phyloP scores from a whole-genome alignment of 139 green algal species.

The Chlorella sp. region DNA sequence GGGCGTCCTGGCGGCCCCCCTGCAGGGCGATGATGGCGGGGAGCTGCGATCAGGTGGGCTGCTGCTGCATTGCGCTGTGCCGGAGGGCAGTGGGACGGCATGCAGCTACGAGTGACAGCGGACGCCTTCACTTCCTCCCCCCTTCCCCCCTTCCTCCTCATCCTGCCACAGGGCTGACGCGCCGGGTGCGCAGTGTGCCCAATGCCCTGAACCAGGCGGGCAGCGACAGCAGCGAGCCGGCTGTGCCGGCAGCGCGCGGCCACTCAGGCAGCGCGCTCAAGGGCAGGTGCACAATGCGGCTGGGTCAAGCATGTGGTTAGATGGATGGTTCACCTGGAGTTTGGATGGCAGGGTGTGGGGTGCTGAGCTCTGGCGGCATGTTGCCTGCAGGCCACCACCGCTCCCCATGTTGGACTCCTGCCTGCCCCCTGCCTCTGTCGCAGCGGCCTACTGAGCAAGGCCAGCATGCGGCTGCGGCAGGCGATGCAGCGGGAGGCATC shows the following conservation, averaged over 20 bases:
- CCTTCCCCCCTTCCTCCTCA: no score
- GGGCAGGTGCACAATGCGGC: neutral
- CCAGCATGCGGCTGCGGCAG: constrained; percentile 7
- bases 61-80: no score
- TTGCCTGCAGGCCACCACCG: no score
- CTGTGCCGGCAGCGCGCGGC: neutral
- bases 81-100: no score
- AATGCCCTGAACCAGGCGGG: neutral
- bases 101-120: no score
- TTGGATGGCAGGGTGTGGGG: neutral
- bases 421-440: neutral
- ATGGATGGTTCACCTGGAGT: neutral
- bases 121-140: no score
- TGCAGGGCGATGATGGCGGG: neutral
- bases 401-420: no score
- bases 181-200: neutral
- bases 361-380: neutral
- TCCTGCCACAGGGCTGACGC: neutral
- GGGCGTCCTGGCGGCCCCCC: neutral
- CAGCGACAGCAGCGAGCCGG: neutral
- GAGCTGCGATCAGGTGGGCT: neutral
- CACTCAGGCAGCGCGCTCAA: constrained; percentile 3
- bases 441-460: constrained; percentile 19
- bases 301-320: neutral
- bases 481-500: constrained; percentile 1